A percentile compares a stretch with the other conserved stretches of the same genome.
Evolutionary conservation across 441 rosid genomes (phyloP).

Genomic region (Raphanus hybrid): DNA sequence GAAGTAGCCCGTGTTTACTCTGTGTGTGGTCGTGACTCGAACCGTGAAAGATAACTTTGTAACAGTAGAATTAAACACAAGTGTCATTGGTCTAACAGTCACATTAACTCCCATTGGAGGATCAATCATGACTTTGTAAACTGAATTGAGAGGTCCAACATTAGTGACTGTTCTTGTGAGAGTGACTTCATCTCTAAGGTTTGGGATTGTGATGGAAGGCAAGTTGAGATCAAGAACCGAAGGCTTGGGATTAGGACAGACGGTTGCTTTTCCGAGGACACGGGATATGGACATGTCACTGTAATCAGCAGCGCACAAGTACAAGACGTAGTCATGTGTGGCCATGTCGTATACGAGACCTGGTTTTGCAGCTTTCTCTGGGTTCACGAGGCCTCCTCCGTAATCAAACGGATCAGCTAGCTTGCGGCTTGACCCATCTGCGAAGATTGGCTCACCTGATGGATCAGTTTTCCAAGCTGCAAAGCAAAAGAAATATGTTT

Average conservation of each 20-base stretch:
- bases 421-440: conserved; percentile 6
- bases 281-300: conserved; percentile 3
- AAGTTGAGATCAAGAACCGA: conserved; percentile 40
- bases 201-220: conserved; percentile 44
- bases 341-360: conserved; percentile 10
- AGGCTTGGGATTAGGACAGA: conserved; percentile 36
- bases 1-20: conserved; percentile 13
- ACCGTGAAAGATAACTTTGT: background rate
- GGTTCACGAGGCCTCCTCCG: conserved; percentile 15
- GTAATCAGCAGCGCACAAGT: conserved; percentile 6
- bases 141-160: conserved; percentile 38
- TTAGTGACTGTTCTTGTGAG: conserved; percentile 54
- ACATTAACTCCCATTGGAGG: conserved; percentile 3
- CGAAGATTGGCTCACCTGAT: background rate
- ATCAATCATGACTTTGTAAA: conserved; percentile 9
- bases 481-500: background rate
- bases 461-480: conserved; percentile 16
- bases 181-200: conserved; percentile 42
- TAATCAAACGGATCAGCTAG: conserved; percentile 15
- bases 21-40: background rate
- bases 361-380: conserved; percentile 9
- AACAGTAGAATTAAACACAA: conserved; percentile 5
- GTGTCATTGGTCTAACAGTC: background rate
- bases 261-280: conserved; percentile 6
- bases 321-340: conserved; percentile 8